Base-by-base conservation (phyloP, 306 rosid genomes). In the Trichosanthes truncata region DNA sequence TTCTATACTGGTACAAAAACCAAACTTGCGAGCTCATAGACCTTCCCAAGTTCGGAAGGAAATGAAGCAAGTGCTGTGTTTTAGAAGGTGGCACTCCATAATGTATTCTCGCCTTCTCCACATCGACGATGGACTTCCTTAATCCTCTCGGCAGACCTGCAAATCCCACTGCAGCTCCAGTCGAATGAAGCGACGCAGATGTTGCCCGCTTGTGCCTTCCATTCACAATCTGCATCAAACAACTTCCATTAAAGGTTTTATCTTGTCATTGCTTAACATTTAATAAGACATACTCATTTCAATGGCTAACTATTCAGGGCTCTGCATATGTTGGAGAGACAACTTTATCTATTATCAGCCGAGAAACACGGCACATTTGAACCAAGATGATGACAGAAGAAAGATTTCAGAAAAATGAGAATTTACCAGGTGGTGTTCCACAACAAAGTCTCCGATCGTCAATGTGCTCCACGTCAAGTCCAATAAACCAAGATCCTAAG, bases 181-280 rank as follows among this genome's bases (percentile, higher is more conserved):
- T 96, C 99, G 40, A 90, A 96, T 13, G 98, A 93, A 48, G 99
- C 99, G 52, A 96, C 98, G 62, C 99, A 96, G n/a, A 90, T 60
- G 85, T 96, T 96, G 80, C 99, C 99, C 46, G 99, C 99, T 77
- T 93, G 99, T 9, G 99, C 99, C 90, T 96, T 96, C 99, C 99
- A 96, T 85, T 96, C 99, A 74, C 99, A 96, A 84, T 96, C 99
- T 96, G 94, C 89, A 92, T 74, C 53, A 53, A 53, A 71, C 52
- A 77, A 80, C 29, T 68, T 57, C 52, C 21, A 69, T 69, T 69
- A 43, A 9, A 43, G 48, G 33, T 29, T 72, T 45, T 45, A 68
- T 68, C 53, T 68, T 68, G 26, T 68, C 17, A 1, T 67, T 67
- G 52, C 74, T 7, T 67, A 67, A 38, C 49, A 67, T 29, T 29